Evolutionary conservation across 1,139 yeast species (phyloP).

Genomic region (Scheffersomyces lignicola): DNA sequence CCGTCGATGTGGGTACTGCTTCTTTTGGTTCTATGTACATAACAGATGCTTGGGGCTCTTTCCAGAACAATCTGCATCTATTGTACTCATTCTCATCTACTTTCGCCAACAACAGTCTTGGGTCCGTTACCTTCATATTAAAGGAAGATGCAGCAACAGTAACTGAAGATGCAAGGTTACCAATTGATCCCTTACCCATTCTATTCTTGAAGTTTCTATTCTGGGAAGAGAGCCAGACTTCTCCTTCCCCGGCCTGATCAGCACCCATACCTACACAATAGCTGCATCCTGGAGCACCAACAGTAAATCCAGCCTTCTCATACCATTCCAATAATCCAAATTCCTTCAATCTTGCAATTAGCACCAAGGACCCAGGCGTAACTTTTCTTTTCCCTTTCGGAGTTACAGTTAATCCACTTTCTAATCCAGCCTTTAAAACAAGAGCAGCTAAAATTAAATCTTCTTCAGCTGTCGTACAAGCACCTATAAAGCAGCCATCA

Average conservation of each 20-base stretch:
- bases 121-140: conserved; percentile 2
- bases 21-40: conserved; percentile 2
- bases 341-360: conserved; percentile 1
- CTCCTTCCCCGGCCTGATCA: conserved; percentile 2
- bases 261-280: conserved; percentile 4
- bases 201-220: conserved; percentile 4
- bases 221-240: conserved; percentile 3
- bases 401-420: neutral
- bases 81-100: conserved; percentile 1
- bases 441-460: conserved; percentile 1
- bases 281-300: conserved; percentile 3
- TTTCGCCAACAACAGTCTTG: neutral
- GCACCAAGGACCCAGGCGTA: conserved; percentile 2
- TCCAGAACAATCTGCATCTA: conserved; percentile 1
- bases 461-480: conserved; percentile 3
- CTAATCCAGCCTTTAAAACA: conserved; percentile 1
- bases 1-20: neutral
- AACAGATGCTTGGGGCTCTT: neutral
- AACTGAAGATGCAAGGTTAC: neutral
- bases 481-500: conserved; percentile 4
- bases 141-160: conserved; percentile 3
- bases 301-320: conserved; percentile 3
- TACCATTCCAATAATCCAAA: conserved; percentile 4
- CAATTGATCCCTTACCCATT: conserved; percentile 3
- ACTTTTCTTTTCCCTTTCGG: conserved; percentile 3